Evolutionary conservation across 768 basidiomycete genomes (phyloP).

Genomic region (Pleurotus salmoneostramineus): DNA sequence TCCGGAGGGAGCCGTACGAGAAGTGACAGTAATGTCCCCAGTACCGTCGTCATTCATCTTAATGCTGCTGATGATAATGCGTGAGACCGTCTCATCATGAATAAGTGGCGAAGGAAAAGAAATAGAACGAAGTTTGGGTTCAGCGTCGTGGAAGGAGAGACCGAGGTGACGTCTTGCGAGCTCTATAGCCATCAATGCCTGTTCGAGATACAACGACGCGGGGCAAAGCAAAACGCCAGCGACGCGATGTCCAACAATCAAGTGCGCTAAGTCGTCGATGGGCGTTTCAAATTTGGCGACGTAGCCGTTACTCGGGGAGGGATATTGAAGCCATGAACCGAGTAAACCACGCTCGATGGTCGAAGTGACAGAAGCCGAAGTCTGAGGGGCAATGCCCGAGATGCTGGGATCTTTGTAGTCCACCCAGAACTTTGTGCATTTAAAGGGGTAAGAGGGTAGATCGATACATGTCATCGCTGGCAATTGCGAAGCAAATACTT

Average conservation of each 20-base stretch:
- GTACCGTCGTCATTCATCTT: constrained; percentile 24
- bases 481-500: constrained; percentile 41
- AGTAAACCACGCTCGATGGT: constrained; percentile 30
- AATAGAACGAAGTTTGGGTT: constrained; percentile 32
- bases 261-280: constrained; percentile 33
- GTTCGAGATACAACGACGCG: constrained; percentile 63
- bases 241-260: constrained; percentile 55
- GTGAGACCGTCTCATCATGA: constrained; percentile 26
- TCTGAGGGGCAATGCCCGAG: neutral
- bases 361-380: neutral
- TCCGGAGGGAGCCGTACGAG: constrained; percentile 22
- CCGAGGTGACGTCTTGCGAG: constrained; percentile 30
- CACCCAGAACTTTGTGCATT: constrained; percentile 54
- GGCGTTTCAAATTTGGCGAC: constrained; percentile 54
- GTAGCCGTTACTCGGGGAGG: constrained; percentile 27
- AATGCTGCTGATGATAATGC: constrained; percentile 35
- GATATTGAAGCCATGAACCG: constrained; percentile 38
- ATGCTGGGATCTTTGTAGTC: constrained; percentile 28
- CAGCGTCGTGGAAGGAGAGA: constrained; percentile 20
- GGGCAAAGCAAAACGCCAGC: constrained; percentile 55
- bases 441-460: constrained; percentile 65
- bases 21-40: constrained; percentile 45
- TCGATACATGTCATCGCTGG: constrained; percentile 35
- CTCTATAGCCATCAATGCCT: constrained; percentile 41
- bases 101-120: constrained; percentile 57